Conservation (phyloP, 2,329 filamentous ascomycete genomes). For the Geosmithia putterillii region DNA sequence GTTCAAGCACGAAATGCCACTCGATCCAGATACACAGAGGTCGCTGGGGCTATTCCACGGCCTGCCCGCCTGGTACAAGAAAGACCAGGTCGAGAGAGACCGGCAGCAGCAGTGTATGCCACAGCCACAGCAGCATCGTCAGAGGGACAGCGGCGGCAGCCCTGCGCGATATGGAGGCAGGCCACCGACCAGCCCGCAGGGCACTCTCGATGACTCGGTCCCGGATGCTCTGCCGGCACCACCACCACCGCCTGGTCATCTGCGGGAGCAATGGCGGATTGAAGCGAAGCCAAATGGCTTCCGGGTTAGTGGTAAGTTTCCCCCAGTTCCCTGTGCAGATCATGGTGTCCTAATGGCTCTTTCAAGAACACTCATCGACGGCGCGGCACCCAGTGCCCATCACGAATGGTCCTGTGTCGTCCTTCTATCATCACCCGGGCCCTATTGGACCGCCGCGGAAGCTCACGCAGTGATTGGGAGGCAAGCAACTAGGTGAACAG, state of each 20-base stretch:
- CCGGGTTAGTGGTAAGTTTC: background rate
- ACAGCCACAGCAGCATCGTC: background rate
- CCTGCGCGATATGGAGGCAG: background rate
- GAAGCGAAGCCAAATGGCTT: background rate
- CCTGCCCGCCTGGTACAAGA: constrained; percentile 48
- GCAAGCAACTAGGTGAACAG: background rate
- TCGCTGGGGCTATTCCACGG: constrained; percentile 60
- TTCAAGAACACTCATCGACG: no score
- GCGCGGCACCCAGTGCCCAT: background rate
- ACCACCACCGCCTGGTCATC: background rate
- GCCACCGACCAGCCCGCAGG: background rate
- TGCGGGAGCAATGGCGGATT: background rate
- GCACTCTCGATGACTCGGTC: background rate
- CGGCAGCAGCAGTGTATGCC: constrained; percentile 5
- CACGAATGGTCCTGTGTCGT: background rate
- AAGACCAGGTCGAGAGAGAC: constrained; percentile 33
- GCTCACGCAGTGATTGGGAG: background rate
- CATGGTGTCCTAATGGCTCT: no score
- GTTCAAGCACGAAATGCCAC: constrained; percentile 85
- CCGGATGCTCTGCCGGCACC: background rate
- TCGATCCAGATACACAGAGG: constrained; percentile 50
- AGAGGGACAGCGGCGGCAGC: background rate
- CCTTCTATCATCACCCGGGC: background rate
- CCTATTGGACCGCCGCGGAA: background rate
- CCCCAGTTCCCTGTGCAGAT: background rate